phyloP scores from a whole-genome alignment of 345 rosid genomes.

The Carallia brachiata region DNA sequence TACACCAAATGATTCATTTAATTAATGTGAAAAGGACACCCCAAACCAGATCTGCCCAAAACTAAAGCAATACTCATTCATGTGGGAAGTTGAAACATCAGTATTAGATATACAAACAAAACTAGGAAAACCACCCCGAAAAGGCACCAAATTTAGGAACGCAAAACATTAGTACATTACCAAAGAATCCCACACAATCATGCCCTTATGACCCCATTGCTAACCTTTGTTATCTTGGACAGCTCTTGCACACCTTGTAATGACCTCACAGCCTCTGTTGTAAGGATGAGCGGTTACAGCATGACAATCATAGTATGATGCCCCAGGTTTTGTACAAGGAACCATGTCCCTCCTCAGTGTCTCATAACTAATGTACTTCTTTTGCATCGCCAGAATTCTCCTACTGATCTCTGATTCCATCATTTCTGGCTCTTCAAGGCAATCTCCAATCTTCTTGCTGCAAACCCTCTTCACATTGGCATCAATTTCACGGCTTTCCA shows the following conservation, averaged over 20 bases:
- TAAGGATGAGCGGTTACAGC: constrained; percentile 62
- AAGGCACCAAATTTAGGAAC: constrained; percentile 25
- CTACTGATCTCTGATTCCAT: constrained; percentile 76
- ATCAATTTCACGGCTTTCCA: constrained; percentile 36
- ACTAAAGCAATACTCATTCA: constrained; percentile 18
- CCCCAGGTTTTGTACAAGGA: constrained; percentile 87
- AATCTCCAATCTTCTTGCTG: constrained; percentile 40
- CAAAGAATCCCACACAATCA: constrained; percentile 2
- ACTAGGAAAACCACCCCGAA: constrained; percentile 4
- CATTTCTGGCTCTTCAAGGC: constrained; percentile 55
- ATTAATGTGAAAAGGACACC: neutral
- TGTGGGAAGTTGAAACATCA: constrained; percentile 7
- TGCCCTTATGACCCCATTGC: neutral
- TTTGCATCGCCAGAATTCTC: constrained; percentile 59
- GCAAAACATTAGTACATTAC: constrained; percentile 2
- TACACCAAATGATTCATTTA: neutral
- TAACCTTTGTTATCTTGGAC: constrained; percentile 37
- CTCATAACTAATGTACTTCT: constrained; percentile 80
- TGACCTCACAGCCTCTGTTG: constrained; percentile 66
- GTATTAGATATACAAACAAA: constrained; percentile 17
- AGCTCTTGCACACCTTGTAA: constrained; percentile 75
- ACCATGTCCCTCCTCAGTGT: constrained; percentile 82
- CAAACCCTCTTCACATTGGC: constrained; percentile 35
- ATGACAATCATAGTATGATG: constrained; percentile 81
- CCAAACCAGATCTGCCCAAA: constrained; percentile 30